Evolutionary conservation across 495 filamentous ascomycete species (phyloP).

Genomic region (Talaromyces borbonicus): DNA sequence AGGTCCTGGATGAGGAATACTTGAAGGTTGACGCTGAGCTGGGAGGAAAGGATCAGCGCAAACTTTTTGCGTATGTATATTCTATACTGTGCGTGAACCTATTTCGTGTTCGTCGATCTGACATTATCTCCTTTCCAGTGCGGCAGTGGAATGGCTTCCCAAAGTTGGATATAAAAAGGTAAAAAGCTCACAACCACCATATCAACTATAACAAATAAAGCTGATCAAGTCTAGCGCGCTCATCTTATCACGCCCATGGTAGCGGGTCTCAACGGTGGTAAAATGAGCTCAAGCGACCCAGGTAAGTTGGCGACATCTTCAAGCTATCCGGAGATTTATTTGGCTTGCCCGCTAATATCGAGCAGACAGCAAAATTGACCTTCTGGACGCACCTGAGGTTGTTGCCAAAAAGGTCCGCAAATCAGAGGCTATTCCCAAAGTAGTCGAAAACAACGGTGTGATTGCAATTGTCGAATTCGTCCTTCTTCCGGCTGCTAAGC

Average conservation of each 20-base stretch:
- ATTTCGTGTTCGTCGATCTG: background rate
- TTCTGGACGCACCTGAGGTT: constrained; percentile 65
- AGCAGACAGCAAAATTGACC: constrained; percentile 64
- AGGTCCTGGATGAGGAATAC: constrained; percentile 87
- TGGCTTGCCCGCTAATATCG: constrained; percentile 21
- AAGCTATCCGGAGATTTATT: no score
- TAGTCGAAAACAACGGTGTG: constrained; percentile 77
- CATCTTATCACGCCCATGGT: constrained; percentile 92
- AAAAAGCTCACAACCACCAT: background rate
- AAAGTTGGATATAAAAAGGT: constrained; percentile 41
- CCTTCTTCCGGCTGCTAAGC: constrained; percentile 56
- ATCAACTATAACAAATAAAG: constrained; percentile 9
- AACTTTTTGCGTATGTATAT: background rate
- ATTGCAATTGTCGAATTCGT: constrained; percentile 77
- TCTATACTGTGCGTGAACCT: background rate
- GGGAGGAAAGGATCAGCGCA: constrained; percentile 20
- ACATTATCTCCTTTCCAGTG: constrained; percentile 16
- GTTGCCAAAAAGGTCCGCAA: constrained; percentile 77
- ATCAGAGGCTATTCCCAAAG: constrained; percentile 61
- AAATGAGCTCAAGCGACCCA: constrained; percentile 56
- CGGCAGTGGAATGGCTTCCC: constrained; percentile 47
- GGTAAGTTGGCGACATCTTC: constrained; percentile 8
- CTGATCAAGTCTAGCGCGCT: constrained; percentile 40
- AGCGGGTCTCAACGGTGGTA: constrained; percentile 71
- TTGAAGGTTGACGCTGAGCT: constrained; percentile 75